Evolutionary conservation across 2,329 filamentous ascomycete species (phyloP).

Genomic region (Verticillium klebahnii): DNA sequence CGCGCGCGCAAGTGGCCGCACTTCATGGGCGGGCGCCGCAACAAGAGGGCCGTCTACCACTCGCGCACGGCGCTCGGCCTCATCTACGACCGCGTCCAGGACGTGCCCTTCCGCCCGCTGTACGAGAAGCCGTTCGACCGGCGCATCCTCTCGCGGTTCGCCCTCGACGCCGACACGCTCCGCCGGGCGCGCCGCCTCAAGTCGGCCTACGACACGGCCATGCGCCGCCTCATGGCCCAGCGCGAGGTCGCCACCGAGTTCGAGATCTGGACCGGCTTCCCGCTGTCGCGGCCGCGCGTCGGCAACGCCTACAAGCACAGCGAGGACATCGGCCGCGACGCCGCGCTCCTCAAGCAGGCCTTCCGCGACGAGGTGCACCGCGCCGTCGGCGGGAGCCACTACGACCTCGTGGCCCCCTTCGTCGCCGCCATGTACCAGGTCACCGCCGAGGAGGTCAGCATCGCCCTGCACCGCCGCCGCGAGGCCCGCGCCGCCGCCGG

Average conservation of each 20-base stretch:
- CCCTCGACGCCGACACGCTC: conserved; percentile 47
- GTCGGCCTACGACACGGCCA: conserved; percentile 66
- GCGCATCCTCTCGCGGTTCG: conserved; percentile 63
- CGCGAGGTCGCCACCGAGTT: conserved; percentile 83
- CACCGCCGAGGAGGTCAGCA: conserved; percentile 65
- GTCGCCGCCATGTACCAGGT: conserved; percentile 85
- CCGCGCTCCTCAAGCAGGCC: conserved; percentile 59
- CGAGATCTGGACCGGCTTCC: conserved; percentile 85
- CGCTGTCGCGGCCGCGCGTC: conserved; percentile 67
- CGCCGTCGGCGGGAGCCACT: conserved; percentile 55
- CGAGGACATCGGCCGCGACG: conserved; percentile 72
- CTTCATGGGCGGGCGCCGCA: conserved; percentile 70
- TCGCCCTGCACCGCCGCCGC: conserved; percentile 39
- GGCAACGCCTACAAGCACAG: conserved; percentile 80
- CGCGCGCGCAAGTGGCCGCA: conserved; percentile 70
- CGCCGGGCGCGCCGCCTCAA: conserved; percentile 64
- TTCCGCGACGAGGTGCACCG: conserved; percentile 65
- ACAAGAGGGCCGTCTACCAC: conserved; percentile 48
- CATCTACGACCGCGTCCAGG: conserved; percentile 72
- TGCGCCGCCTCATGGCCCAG: conserved; percentile 79
- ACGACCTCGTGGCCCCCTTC: conserved; percentile 64
- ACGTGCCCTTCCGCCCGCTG: conserved; percentile 66
- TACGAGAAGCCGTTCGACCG: conserved; percentile 71
- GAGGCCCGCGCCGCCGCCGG: conserved; percentile 3
- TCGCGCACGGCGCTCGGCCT: conserved; percentile 72